A percentile compares a stretch with the other conserved stretches of the same genome.
Evolutionary conservation across 2,329 filamentous ascomycete genomes (phyloP).

Genomic region (Trichoderma lentiforme): DNA sequence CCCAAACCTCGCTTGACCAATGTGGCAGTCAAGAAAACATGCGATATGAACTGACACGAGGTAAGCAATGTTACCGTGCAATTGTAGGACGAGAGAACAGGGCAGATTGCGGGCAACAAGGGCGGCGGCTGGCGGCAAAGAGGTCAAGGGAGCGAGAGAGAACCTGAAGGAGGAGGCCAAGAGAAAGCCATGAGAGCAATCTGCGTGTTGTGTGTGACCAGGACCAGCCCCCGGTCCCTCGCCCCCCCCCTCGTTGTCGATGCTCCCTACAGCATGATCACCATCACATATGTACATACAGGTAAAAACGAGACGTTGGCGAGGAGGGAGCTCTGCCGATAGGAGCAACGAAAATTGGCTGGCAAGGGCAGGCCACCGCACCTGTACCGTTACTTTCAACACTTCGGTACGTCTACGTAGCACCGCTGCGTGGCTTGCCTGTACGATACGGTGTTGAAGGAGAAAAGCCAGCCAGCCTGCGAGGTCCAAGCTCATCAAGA

Average conservation of each 20-base stretch:
- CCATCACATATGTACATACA: slow-evolving; percentile 14
- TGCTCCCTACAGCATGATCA: slow-evolving; percentile 19
- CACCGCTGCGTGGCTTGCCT: background rate
- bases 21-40: slow-evolving; percentile 1
- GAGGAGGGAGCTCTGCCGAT: slow-evolving; percentile 17
- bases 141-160: background rate
- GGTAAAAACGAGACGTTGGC: slow-evolving; percentile 7
- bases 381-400: background rate
- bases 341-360: slow-evolving; percentile 8
- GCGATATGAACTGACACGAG: background rate
- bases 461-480: background rate
- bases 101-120: background rate
- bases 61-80: background rate
- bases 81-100: background rate
- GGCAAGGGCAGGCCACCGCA: background rate
- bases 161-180: background rate
- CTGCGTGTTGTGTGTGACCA: slow-evolving; percentile 1
- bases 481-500: background rate
- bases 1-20: background rate
- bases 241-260: background rate
- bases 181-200: background rate
- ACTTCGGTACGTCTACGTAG: background rate
- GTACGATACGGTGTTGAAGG: background rate
- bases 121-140: background rate
- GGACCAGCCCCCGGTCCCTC: background rate